Base-by-base conservation (phyloP, 1,284 basidiomycete genomes). In the Boletus albobrunnescens region DNA sequence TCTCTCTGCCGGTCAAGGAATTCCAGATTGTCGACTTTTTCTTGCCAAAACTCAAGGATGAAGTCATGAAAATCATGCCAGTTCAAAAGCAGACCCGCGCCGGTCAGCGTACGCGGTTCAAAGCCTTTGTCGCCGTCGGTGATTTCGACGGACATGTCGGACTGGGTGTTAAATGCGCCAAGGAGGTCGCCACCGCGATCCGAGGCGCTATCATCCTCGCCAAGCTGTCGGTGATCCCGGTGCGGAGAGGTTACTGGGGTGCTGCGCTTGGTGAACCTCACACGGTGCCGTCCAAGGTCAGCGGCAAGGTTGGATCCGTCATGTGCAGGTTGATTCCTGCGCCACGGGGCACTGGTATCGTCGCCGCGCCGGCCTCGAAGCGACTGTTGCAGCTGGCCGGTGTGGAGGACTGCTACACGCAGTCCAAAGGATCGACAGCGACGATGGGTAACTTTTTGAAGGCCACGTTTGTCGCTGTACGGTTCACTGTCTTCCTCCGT, bases 361-460 rank as follows among this genome's bases (percentile, higher is more conserved):
- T 99, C 67, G 96, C 96, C 67, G 95, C 96, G 49, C 96, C 96
- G 37, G 96, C 90, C 41, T 94, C 87, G 57, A 99, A 97, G 82
- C 87, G 95, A 61, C 79, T 99, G 69, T 77, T 99, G 61, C 94
- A 99, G 76, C 82, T 99, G 63, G 95, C 95, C 65, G 95, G 95
- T 82, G 84, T 98, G 58, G 84, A 96, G 76, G 95, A 98, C 71
- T 78, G 78, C 67, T 94, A 94, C 79, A 97, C 95, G 52, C 93
- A 96, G 71, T 88, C 95, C 52, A 94, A 93, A 76, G 95, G 96
- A 70, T 94, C 91, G 60, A 99, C 96, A 46, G 93, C 94, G 40
- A 99, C 96, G 56, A 97, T 97, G 91, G 94, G 94, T 72, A 99
- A 99, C 80, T 98, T 98, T 84, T 86, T 99, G 77, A 98, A 98